Evolutionary conservation across 2,329 filamentous ascomycete species (phyloP).

Genomic region (Rhynchosporium agropyri): DNA sequence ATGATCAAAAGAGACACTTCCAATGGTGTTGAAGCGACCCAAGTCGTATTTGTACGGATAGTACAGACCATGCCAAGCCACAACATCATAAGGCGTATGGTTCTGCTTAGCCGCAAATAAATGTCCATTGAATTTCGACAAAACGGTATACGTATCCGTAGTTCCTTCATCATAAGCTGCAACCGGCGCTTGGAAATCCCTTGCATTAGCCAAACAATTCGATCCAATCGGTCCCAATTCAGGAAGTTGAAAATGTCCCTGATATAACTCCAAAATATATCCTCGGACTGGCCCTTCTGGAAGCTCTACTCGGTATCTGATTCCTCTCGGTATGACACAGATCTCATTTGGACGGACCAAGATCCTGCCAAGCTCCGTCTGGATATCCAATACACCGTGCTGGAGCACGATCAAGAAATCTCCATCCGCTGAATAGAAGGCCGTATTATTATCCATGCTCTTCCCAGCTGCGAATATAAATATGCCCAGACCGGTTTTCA

Average conservation of each 20-base stretch:
- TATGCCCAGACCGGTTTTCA: conserved; percentile 79
- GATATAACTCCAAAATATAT: conserved; percentile 75
- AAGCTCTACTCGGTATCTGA: conserved; percentile 73
- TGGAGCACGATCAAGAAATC: conserved; percentile 78
- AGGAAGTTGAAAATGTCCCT: conserved; percentile 71
- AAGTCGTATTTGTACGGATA: conserved; percentile 83
- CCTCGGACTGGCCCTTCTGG: conserved; percentile 64
- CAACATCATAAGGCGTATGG: conserved; percentile 77
- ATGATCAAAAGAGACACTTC: conserved; percentile 74
- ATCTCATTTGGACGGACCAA: conserved; percentile 80
- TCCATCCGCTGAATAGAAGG: conserved; percentile 84
- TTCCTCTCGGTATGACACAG: conserved; percentile 71
- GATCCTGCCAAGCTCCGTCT: conserved; percentile 74
- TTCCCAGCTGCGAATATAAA: conserved; percentile 78
- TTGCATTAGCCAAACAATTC: conserved; percentile 72
- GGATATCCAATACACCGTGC: conserved; percentile 72
- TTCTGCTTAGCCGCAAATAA: conserved; percentile 67
- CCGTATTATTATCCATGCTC: conserved; percentile 72
- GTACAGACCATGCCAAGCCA: conserved; percentile 80
- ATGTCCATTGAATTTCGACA: conserved; percentile 67
- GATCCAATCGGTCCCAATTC: conserved; percentile 75
- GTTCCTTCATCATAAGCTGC: conserved; percentile 67
- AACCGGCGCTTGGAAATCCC: conserved; percentile 75
- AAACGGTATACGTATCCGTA: conserved; percentile 52
- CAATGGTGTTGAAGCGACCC: conserved; percentile 74